These are phyloP conservation scores for Penicillium sp. DNA, from an alignment of 2,329 filamentous ascomycete genomes.

Conservation along the genomic window DNA sequence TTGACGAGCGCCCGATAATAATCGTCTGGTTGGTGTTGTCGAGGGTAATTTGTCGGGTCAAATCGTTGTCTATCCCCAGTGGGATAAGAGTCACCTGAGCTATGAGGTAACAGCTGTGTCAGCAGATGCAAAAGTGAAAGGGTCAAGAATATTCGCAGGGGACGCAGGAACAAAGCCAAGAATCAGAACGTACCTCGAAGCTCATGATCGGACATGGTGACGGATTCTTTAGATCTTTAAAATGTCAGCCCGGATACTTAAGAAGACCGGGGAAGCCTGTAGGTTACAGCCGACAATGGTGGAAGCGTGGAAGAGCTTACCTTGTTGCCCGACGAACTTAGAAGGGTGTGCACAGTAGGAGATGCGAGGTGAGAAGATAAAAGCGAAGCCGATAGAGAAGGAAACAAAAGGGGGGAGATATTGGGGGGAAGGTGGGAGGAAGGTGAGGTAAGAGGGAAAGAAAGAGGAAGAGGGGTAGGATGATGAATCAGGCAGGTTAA, in stretches of 20 bases:
- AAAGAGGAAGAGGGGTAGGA: constrained; percentile 27
- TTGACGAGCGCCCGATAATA: constrained; percentile 45
- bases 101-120: constrained; percentile 14
- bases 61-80: constrained; percentile 24
- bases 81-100: constrained; percentile 36
- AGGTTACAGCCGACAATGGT: not conserved
- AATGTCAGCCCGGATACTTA: not conserved
- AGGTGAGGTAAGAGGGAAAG: constrained; percentile 13
- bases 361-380: not conserved
- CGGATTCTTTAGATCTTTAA: not conserved
- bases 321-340: not conserved
- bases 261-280: not conserved
- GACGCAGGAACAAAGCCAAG: not conserved
- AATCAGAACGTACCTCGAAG: not conserved
- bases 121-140: not conserved
- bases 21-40: constrained; percentile 25
- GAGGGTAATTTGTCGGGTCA: constrained; percentile 37
- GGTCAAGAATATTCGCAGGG: not conserved
- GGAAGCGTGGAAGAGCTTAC: not conserved
- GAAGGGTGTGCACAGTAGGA: not conserved
- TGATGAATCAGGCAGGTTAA: constrained; percentile 25
- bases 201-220: not conserved
- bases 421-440: constrained; percentile 4
- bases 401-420: not conserved
- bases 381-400: not conserved